phyloP scores from a whole-genome alignment of 164 flowering plant genomes.

The Akebia trifoliata region DNA sequence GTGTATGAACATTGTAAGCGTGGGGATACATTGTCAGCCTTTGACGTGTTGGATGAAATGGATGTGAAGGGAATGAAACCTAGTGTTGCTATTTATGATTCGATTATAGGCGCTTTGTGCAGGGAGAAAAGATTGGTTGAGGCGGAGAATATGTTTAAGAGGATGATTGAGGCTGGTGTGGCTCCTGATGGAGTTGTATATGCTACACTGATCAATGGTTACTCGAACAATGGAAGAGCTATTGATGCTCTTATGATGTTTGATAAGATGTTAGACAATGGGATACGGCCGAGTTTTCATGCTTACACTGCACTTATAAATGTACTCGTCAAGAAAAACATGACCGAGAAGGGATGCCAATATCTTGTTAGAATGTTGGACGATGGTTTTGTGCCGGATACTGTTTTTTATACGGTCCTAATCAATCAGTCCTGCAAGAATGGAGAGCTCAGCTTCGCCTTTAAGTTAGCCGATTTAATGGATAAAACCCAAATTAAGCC shows the following conservation, averaged over 20 bases:
- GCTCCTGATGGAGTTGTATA: conserved; percentile 47
- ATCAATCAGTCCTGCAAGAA: conserved; percentile 47
- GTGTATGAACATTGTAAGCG: conserved; percentile 42
- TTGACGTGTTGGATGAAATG: conserved; percentile 38
- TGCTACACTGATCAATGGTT: conserved; percentile 56
- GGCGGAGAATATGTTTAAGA: conserved; percentile 42
- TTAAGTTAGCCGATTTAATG: conserved; percentile 47
- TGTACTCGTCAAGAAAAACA: conserved; percentile 52
- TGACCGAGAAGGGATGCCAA: conserved; percentile 37
- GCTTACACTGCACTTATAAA: conserved; percentile 53
- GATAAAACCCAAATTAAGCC: conserved; percentile 28
- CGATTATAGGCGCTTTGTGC: conserved; percentile 43
- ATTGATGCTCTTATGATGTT: conserved; percentile 39
- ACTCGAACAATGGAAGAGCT: conserved; percentile 44
- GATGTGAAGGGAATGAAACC: conserved; percentile 44
- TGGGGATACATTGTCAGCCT: conserved; percentile 36
- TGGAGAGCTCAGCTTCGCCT: conserved; percentile 48
- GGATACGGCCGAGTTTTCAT: conserved; percentile 35
- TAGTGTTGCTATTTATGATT: conserved; percentile 54
- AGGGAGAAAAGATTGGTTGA: conserved; percentile 40
- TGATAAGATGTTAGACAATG: conserved; percentile 39
- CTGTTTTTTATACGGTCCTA: conserved; percentile 47
- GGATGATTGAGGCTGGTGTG: conserved; percentile 49
- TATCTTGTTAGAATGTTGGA: conserved; percentile 50
- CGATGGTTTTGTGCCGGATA: conserved; percentile 51